These are phyloP conservation scores for Phytophthora sansomeana DNA, from an alignment of 352 stramenopile genomes.

Conservation along the genomic window DNA sequence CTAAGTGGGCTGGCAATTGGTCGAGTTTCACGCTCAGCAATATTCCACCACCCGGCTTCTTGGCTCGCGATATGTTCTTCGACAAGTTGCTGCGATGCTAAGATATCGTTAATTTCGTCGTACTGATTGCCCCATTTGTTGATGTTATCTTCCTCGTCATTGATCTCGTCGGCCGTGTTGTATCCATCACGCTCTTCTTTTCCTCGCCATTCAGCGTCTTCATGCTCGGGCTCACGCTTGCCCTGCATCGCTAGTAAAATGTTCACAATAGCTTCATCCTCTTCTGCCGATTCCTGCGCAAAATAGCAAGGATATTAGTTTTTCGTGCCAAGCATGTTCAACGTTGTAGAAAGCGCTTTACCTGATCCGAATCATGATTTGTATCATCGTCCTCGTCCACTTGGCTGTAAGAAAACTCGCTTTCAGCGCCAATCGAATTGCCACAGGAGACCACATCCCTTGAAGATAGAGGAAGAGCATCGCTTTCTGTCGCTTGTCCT, in stretches of 20 bases:
- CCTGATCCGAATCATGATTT: conserved; percentile 21
- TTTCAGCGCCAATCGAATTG: conserved; percentile 56
- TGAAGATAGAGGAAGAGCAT: conserved; percentile 9
- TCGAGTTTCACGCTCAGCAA: conserved; percentile 43
- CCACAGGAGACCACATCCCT: conserved; percentile 43
- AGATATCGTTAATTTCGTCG: conserved; percentile 73
- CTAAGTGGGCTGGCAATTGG: conserved; percentile 45
- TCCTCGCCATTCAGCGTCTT: conserved; percentile 21
- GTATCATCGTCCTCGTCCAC: conserved; percentile 14
- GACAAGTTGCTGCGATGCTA: conserved; percentile 60
- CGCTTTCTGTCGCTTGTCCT: conserved; percentile 15
- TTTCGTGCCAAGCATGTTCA: conserved; percentile 7
- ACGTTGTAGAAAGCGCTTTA: conserved; percentile 4
- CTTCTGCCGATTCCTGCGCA: conserved; percentile 31
- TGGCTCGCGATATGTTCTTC: conserved; percentile 25
- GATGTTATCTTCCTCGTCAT: conserved; percentile 34
- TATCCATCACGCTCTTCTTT: conserved; percentile 32
- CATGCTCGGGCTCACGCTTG: conserved; percentile 14
- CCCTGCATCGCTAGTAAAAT: conserved; percentile 62
- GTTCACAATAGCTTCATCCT: conserved; percentile 61
- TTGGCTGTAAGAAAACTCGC: conserved; percentile 67
- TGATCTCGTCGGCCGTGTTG: conserved; percentile 22
- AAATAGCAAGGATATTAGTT: not conserved
- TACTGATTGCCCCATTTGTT: conserved; percentile 29
- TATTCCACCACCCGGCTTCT: conserved; percentile 59